Conservation (phyloP, 2,329 filamentous ascomycete species). For the Alternaria angustiovoidea region DNA sequence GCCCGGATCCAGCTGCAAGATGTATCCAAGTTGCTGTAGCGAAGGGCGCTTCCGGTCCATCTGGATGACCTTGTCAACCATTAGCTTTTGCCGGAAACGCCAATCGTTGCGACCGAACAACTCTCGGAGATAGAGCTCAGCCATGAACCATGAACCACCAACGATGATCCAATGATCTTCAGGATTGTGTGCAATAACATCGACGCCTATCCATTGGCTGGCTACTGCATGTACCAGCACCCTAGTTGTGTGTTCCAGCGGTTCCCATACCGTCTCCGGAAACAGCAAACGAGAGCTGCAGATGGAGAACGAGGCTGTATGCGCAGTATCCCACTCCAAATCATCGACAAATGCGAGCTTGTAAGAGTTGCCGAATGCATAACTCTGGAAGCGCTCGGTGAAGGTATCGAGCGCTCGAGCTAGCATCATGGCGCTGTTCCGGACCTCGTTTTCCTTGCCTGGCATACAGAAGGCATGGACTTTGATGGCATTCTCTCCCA, state of each 20-base stretch:
- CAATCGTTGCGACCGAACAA: constrained; percentile 96
- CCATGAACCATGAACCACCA: constrained; percentile 93
- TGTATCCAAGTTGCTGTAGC: constrained; percentile 78
- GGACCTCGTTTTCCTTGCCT: constrained; percentile 79
- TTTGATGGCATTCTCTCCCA: constrained; percentile 86
- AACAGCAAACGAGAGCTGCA: constrained; percentile 88
- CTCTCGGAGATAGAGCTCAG: constrained; percentile 88
- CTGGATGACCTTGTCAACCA: constrained; percentile 82
- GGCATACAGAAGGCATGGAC: constrained; percentile 93
- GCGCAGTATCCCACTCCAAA: constrained; percentile 74
- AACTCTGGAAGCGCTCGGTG: constrained; percentile 85
- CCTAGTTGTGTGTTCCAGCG: constrained; percentile 81
- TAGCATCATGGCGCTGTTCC: constrained; percentile 85
- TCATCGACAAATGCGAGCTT: constrained; percentile 96
- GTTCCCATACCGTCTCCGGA: constrained; percentile 84
- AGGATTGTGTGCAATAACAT: constrained; percentile 82
- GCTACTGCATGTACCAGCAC: constrained; percentile 84
- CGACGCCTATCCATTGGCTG: constrained; percentile 93
- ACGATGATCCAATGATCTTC: constrained; percentile 88
- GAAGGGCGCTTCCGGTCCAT: constrained; percentile 84
- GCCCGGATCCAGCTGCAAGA: constrained; percentile 81
- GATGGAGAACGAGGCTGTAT: constrained; percentile 83
- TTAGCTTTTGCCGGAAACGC: constrained; percentile 84
- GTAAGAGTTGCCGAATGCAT: constrained; percentile 85
- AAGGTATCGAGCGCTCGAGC: constrained; percentile 89